phyloP scores from a whole-genome alignment of 1,139 yeast species.

The Suhomyces atakaporum region DNA sequence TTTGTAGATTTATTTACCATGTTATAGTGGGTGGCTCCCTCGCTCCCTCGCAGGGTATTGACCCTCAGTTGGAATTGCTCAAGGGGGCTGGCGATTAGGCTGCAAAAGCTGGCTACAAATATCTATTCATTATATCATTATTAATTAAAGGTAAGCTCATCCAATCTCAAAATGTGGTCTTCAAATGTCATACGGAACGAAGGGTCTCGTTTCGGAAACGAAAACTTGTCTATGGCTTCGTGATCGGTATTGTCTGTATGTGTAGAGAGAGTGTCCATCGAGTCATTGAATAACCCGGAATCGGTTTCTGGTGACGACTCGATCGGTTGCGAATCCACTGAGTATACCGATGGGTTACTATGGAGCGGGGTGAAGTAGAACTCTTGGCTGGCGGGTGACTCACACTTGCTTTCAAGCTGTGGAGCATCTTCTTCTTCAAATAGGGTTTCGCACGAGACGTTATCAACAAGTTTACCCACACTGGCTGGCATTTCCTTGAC shows the following conservation, averaged over 20 bases:
- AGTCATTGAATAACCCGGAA: conserved; percentile 20
- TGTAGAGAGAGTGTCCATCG: conserved; percentile 26
- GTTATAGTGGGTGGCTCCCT: no score
- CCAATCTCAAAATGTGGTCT: conserved; percentile 1
- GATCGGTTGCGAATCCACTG: conserved; percentile 17
- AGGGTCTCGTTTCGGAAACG: conserved; percentile 2
- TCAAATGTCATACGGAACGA: conserved; percentile 1
- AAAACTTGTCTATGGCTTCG: conserved; percentile 2
- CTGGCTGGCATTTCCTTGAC: conserved; percentile 11
- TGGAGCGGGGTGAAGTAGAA: conserved; percentile 12
- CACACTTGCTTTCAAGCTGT: conserved; percentile 3
- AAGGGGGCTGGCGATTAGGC: background rate
- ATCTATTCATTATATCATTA: background rate
- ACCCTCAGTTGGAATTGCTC: no score
- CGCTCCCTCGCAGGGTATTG: no score
- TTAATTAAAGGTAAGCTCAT: conserved; percentile 3
- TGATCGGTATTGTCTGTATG: conserved; percentile 11
- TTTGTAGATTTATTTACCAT: no score
- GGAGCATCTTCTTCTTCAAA: conserved; percentile 1
- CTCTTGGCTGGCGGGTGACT: conserved; percentile 10
- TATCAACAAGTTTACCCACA: conserved; percentile 11
- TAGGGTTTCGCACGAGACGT: conserved; percentile 10
- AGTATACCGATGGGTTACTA: conserved; percentile 16
- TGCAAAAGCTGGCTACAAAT: background rate
- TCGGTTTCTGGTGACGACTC: conserved; percentile 18